phyloP scores from a whole-genome alignment of 2,329 filamentous ascomycete species.

The Septoria linicola region DNA sequence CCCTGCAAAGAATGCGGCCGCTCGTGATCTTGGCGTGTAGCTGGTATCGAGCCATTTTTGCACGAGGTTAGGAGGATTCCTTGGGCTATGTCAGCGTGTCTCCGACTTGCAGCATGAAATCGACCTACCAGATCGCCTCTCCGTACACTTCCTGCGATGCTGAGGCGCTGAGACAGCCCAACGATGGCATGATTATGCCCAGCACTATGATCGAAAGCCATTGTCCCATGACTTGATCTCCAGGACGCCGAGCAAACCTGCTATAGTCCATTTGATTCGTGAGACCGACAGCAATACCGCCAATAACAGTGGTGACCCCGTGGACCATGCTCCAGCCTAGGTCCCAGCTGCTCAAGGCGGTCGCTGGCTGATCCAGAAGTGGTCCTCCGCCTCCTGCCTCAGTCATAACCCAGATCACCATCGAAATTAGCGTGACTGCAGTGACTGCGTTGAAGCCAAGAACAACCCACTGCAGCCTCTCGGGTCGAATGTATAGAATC shows the following conservation, averaged over 20 bases:
- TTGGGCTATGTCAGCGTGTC: conserved; percentile 37
- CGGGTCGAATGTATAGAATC: conserved; percentile 46
- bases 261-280: conserved; percentile 44
- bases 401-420: conserved; percentile 61
- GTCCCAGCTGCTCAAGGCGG: conserved; percentile 39
- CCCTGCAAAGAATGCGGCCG: conserved; percentile 50
- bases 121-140: conserved; percentile 46
- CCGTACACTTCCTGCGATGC: conserved; percentile 56
- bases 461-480: conserved; percentile 43
- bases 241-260: conserved; percentile 38
- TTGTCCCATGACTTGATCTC: conserved; percentile 49
- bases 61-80: conserved; percentile 45
- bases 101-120: conserved; percentile 25
- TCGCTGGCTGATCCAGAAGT: conserved; percentile 33
- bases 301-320: conserved; percentile 45
- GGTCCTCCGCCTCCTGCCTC: conserved; percentile 53
- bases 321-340: conserved; percentile 43
- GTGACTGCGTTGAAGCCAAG: conserved; percentile 46
- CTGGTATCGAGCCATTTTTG: conserved; percentile 41
- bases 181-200: conserved; percentile 50
- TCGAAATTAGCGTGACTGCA: conserved; percentile 49
- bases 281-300: conserved; percentile 47
- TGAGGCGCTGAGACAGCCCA: conserved; percentile 60
- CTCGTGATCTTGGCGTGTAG: conserved; percentile 39
- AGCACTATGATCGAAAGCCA: conserved; percentile 49